A percentile compares a stretch with the other conserved stretches of the same genome.
Conservation (phyloP, 805 yeast species). For the Zygoascus bituminiphila region DNA sequence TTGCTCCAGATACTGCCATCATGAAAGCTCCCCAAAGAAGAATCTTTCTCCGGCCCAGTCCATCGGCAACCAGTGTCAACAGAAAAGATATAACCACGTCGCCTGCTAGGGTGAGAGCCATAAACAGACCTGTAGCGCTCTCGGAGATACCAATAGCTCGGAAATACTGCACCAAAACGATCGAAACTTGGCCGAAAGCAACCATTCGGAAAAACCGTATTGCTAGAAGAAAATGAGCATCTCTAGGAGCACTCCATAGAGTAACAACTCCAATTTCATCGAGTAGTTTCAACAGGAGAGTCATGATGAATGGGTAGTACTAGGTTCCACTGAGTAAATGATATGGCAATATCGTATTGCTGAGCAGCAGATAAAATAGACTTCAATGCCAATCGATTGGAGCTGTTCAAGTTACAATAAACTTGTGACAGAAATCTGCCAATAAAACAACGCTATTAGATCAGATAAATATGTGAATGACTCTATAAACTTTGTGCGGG, state of each 20-base stretch:
- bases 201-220: conserved; percentile 29
- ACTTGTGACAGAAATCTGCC: no score
- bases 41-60: conserved; percentile 37
- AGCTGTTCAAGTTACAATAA: no score
- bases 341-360: no score
- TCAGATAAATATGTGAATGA: no score
- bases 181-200: conserved; percentile 33
- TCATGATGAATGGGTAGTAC: no score
- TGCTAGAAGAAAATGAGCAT: conserved; percentile 26
- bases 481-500: no score
- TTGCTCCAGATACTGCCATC: conserved; percentile 39
- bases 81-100: conserved; percentile 43
- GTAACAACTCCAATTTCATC: conserved; percentile 5
- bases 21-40: conserved; percentile 34
- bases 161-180: conserved; percentile 38
- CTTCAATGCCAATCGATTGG: no score
- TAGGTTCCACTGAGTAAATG: no score
- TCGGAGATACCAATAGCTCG: conserved; percentile 36
- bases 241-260: conserved; percentile 19
- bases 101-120: conserved; percentile 43
- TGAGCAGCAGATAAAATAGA: no score
- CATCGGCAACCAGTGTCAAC: conserved; percentile 40
- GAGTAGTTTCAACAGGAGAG: background rate
- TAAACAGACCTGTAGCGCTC: conserved; percentile 39
- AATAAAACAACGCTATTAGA: no score